phyloP scores from a whole-genome alignment of 352 stramenopile species.

The Globisporangium solare region DNA sequence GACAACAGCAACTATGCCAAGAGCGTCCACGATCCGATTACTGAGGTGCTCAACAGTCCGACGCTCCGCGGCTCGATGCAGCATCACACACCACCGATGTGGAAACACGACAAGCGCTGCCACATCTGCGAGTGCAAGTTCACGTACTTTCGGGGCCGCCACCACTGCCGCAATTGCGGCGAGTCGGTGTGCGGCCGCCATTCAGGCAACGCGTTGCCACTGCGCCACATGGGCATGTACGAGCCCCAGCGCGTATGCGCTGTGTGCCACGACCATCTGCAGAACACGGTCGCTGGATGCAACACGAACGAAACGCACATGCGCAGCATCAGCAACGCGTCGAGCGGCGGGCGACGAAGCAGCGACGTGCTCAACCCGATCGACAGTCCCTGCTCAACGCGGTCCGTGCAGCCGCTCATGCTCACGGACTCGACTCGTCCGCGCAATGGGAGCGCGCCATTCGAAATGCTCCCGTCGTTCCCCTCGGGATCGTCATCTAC shows the following conservation, averaged over 20 bases:
- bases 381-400: conserved; percentile 1
- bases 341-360: neutral
- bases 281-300: conserved; percentile 20
- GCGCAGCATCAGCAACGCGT: conserved; percentile 2
- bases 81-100: conserved; percentile 27
- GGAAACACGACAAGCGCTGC: conserved; percentile 60
- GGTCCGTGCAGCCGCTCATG: too few relatives aligned
- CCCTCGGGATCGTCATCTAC: neutral
- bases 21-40: conserved; percentile 14
- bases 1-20: too few relatives aligned
- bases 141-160: conserved; percentile 65
- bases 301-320: conserved; percentile 13
- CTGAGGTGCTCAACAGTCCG: conserved; percentile 9
- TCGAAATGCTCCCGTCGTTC: too few relatives aligned
- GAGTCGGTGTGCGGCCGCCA: conserved; percentile 73
- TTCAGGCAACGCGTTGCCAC: conserved; percentile 46
- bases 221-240: conserved; percentile 58
- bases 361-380: too few relatives aligned
- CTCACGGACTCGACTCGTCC: too few relatives aligned
- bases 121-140: conserved; percentile 70
- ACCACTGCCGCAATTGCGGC: conserved; percentile 83
- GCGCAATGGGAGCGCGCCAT: too few relatives aligned
- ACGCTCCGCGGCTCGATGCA: conserved; percentile 11
- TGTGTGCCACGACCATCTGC: conserved; percentile 50
- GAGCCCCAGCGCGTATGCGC: conserved; percentile 64